These are phyloP conservation scores for Globomyces sp. DNA, from an alignment of 371 early-diverging fungal species.

Conservation along the genomic window DNA sequence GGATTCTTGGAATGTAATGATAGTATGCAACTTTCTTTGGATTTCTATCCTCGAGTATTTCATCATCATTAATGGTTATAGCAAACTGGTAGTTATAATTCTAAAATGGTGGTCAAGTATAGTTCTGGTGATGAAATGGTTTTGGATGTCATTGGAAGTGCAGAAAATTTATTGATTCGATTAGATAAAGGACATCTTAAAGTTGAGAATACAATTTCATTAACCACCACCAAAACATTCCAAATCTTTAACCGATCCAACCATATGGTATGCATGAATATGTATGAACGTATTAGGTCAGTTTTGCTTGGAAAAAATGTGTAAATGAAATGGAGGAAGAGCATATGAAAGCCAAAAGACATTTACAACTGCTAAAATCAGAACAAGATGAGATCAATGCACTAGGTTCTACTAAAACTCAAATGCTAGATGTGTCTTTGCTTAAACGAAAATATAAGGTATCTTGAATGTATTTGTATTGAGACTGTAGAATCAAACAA, in stretches of 20 bases:
- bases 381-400: slow-evolving; percentile 30
- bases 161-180: slow-evolving; percentile 46
- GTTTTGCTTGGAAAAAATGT: slow-evolving; percentile 49
- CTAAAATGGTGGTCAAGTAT: slow-evolving; percentile 33
- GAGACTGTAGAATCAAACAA: slow-evolving; percentile 29
- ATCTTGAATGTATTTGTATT: neutral
- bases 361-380: slow-evolving; percentile 23
- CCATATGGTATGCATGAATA: slow-evolving; percentile 24
- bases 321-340: slow-evolving; percentile 42
- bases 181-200: slow-evolving; percentile 42
- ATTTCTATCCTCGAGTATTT: slow-evolving; percentile 35
- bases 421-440: slow-evolving; percentile 38
- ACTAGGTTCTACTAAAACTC: slow-evolving; percentile 22
- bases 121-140: slow-evolving; percentile 45
- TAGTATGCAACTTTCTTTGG: slow-evolving; percentile 46
- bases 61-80: slow-evolving; percentile 3
- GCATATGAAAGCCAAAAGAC: slow-evolving; percentile 22
- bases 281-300: slow-evolving; percentile 22
- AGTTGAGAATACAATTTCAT: slow-evolving; percentile 47
- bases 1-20: slow-evolving; percentile 36
- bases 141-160: slow-evolving; percentile 34
- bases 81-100: slow-evolving; percentile 38
- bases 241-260: slow-evolving; percentile 45
- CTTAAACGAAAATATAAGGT: slow-evolving; percentile 41
- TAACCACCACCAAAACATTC: slow-evolving; percentile 38